Percentiles rank a stretch among this genome's conserved stretches.
phyloP scores from a whole-genome alignment of 2,329 filamentous ascomycete species.

The Stachybotrys echinatus region DNA sequence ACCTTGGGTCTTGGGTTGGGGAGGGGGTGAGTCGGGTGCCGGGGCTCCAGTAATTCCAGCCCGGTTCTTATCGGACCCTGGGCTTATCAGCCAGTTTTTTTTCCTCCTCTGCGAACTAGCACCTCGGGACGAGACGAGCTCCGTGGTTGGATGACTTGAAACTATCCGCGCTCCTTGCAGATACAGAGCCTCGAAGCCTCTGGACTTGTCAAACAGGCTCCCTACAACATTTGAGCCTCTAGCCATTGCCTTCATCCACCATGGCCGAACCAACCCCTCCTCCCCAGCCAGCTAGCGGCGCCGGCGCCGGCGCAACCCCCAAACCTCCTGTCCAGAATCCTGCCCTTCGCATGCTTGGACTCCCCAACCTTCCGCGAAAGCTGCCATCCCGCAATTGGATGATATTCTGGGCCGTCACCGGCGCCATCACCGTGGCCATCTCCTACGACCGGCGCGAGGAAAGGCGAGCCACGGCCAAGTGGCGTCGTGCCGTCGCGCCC shows the following conservation, averaged over 20 bases:
- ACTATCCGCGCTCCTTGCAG: background rate
- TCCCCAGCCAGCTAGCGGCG: conserved; percentile 17
- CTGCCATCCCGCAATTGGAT: conserved; percentile 96
- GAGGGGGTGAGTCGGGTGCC: background rate
- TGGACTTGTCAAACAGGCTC: background rate
- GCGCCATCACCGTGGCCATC: conserved; percentile 72
- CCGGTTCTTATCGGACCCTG: conserved; percentile 14
- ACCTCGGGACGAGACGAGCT: background rate
- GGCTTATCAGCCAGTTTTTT: conserved; percentile 3
- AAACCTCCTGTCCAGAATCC: conserved; percentile 53
- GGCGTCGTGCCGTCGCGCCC: conserved; percentile 79
- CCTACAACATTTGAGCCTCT: background rate
- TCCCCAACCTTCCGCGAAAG: conserved; percentile 76
- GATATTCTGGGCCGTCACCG: conserved; percentile 82
- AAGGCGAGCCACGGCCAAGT: conserved; percentile 77
- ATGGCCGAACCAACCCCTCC: conserved; percentile 18
- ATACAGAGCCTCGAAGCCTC: background rate
- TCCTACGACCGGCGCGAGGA: conserved; percentile 93
- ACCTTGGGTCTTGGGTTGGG: too few species aligned
- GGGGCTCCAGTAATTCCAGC: background rate
- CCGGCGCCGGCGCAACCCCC: conserved; percentile 16
- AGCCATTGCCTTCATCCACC: background rate
- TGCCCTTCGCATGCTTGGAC: conserved; percentile 72
- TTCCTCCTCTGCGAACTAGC: conserved; percentile 11
- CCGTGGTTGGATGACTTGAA: background rate